phyloP scores from a whole-genome alignment of 1,139 yeast species.

The Eremothecium cymbalariae region DNA sequence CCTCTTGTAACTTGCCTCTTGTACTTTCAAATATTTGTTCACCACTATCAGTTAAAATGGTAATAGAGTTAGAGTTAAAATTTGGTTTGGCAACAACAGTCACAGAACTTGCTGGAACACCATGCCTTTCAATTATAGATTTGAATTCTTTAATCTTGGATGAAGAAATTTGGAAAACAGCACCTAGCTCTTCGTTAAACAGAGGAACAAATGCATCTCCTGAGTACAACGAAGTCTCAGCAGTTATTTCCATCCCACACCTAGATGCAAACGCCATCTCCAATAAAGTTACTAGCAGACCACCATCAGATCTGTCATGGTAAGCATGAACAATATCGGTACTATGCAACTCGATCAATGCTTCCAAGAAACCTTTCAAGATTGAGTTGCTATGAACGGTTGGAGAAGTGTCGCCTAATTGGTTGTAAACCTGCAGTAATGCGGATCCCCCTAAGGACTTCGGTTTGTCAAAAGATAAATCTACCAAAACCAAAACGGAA shows the following conservation, averaged over 20 bases:
- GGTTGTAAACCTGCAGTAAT: slow-evolving; percentile 83
- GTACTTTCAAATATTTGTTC: slow-evolving; percentile 41
- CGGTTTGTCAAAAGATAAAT: slow-evolving; percentile 52
- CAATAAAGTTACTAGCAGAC: slow-evolving; percentile 69
- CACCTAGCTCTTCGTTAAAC: slow-evolving; percentile 93
- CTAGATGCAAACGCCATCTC: slow-evolving; percentile 99
- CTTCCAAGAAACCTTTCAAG: slow-evolving; percentile 61
- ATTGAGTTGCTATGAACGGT: slow-evolving; percentile 61
- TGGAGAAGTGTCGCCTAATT: slow-evolving; percentile 78
- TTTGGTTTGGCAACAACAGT: slow-evolving; percentile 60
- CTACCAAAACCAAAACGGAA: slow-evolving; percentile 69
- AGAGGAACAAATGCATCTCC: slow-evolving; percentile 44
- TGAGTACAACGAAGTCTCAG: slow-evolving; percentile 25
- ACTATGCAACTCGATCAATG: slow-evolving; percentile 63
- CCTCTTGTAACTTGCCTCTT: slow-evolving; percentile 67
- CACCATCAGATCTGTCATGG: slow-evolving; percentile 98
- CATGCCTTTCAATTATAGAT: slow-evolving; percentile 46
- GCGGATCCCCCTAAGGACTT: slow-evolving; percentile 88
- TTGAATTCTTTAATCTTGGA: slow-evolving; percentile 48
- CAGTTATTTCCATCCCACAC: slow-evolving; percentile 56
- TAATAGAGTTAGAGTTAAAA: slow-evolving; percentile 45
- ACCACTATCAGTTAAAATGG: slow-evolving; percentile 42
- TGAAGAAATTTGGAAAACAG: slow-evolving; percentile 78
- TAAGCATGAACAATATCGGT: slow-evolving; percentile 68
- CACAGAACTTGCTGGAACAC: slow-evolving; percentile 50